These are phyloP conservation scores for Plasmodium vivax DNA, from an alignment of 169 alveolate genomes.

Conservation along the genomic window DNA sequence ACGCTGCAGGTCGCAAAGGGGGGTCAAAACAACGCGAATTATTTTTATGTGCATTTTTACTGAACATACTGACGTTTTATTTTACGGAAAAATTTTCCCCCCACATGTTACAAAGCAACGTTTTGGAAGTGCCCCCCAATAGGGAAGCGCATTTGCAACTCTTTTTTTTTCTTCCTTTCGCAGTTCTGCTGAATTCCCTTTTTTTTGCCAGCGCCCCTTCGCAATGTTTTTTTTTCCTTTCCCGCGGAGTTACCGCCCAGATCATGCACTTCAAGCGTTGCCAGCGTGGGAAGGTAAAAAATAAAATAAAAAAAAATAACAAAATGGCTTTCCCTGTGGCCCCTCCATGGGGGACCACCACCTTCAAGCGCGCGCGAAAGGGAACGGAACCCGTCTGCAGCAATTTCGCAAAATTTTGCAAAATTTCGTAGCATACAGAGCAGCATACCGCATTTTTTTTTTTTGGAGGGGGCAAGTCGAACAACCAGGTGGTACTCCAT, in stretches of 20 bases:
- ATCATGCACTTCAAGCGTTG: not conserved
- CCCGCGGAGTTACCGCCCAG: not conserved
- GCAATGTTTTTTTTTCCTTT: not conserved
- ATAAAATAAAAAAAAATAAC: no score
- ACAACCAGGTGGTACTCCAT: not conserved
- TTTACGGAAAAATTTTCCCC: not conserved
- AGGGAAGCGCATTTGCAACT: not conserved
- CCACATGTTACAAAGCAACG: not conserved
- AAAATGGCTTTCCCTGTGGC: not conserved
- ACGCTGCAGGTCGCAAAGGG: not conserved
- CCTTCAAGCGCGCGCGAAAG: not conserved
- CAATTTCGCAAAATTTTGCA: no score
- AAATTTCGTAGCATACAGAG: not conserved
- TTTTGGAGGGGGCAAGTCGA: not conserved
- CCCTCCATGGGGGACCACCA: no score
- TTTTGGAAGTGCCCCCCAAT: not conserved
- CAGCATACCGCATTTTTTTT: not conserved
- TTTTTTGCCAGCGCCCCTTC: not conserved
- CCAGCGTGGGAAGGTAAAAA: not conserved
- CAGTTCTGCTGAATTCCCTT: not conserved
- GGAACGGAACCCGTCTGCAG: not conserved
- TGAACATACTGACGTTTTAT: not conserved
- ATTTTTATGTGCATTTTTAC: not conserved
- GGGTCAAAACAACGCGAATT: not conserved
- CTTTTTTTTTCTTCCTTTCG: not conserved